These are phyloP conservation scores for Pyracantha coccinea DNA, from an alignment of 331 rosid genomes.

Conservation along the genomic window DNA sequence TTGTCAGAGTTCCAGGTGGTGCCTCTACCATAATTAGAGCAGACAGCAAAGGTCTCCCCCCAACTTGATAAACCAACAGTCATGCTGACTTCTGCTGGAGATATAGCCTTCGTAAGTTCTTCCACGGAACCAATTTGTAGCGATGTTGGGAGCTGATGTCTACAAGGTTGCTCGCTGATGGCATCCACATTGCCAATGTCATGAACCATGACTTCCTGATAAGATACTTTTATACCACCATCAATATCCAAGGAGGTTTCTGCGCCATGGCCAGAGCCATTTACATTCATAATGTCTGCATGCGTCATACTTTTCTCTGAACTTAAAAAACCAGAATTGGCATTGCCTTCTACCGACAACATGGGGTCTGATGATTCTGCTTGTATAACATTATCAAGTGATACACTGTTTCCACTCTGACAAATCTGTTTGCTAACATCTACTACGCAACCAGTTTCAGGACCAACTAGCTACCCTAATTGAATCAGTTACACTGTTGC, in stretches of 20 bases:
- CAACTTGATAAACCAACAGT: slow-evolving; percentile 25
- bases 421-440: slow-evolving; percentile 23
- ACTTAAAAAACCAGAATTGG: slow-evolving; percentile 20
- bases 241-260: slow-evolving; percentile 20
- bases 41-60: slow-evolving; percentile 28
- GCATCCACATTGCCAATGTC: slow-evolving; percentile 25
- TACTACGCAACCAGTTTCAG: slow-evolving; percentile 28
- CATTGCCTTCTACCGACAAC: slow-evolving; percentile 20
- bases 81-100: slow-evolving; percentile 21
- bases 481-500: slow-evolving; percentile 22
- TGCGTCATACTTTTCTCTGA: slow-evolving; percentile 21
- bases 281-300: slow-evolving; percentile 18
- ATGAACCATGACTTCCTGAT: slow-evolving; percentile 21
- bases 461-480: slow-evolving; percentile 17
- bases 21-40: slow-evolving; percentile 20
- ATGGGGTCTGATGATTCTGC: slow-evolving; percentile 27
- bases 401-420: slow-evolving; percentile 27
- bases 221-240: slow-evolving; percentile 16
- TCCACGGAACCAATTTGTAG: slow-evolving; percentile 21
- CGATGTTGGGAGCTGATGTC: slow-evolving; percentile 17
- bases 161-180: slow-evolving; percentile 15
- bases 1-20: slow-evolving; percentile 24
- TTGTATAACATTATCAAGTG: slow-evolving; percentile 21
- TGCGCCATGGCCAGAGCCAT: slow-evolving; percentile 10
- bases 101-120: slow-evolving; percentile 22